phyloP scores from a whole-genome alignment of 257 asterid species.

The Nicotiana benthamiana region DNA sequence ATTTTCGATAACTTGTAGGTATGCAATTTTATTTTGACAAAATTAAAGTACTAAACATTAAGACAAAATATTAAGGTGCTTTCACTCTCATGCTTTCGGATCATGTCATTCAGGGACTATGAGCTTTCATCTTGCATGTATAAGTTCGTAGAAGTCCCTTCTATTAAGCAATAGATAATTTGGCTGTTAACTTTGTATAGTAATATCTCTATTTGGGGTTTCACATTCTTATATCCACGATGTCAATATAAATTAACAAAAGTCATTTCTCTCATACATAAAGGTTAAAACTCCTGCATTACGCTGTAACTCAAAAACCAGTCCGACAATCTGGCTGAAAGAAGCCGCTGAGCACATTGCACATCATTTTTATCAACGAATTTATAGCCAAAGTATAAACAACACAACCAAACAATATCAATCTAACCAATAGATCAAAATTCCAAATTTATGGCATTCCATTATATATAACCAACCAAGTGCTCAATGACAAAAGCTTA shows the following conservation, averaged over 20 bases:
- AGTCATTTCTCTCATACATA: neutral
- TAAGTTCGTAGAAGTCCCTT: too few species aligned
- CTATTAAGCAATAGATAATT: too few species aligned
- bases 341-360: neutral
- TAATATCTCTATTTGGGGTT: neutral
- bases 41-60: too few species aligned
- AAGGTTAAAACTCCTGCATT: neutral
- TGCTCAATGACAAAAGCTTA: neutral
- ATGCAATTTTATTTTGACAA: too few species aligned
- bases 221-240: neutral
- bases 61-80: too few species aligned
- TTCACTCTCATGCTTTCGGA: too few species aligned
- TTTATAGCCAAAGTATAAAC: neutral
- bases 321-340: too few species aligned
- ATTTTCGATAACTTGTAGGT: too few species aligned
- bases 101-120: too few species aligned
- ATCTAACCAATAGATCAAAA: neutral
- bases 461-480: constrained; percentile 9
- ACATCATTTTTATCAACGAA: neutral
- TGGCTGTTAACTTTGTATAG: too few species aligned
- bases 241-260: neutral
- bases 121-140: too few species aligned
- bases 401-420: neutral
- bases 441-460: neutral
- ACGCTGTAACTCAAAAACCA: neutral